Evolutionary conservation across 192 early-diverging fungal genomes (phyloP), one percentile per base, ranked within the genome.

Genomic region (Coemansia sp.): DNA sequence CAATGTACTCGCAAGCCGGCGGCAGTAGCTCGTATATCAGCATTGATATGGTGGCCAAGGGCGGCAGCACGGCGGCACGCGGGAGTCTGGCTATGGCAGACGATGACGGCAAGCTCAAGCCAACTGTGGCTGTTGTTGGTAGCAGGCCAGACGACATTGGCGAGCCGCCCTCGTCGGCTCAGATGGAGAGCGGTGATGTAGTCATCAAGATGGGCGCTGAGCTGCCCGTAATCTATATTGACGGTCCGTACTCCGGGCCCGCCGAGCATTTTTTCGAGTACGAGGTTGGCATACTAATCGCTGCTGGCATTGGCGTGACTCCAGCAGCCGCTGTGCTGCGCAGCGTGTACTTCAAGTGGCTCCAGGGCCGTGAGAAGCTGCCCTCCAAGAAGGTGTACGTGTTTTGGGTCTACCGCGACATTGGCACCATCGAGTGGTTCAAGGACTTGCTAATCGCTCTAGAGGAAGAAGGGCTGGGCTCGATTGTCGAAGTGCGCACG

Each of bases 261-360:
- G 83, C 88, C 0, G 89, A 93, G 77, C 88, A 88, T 59, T 86
- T 92, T 50, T 91, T 90, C 79, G 88, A 92, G 61, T 92, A 89
- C 72, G 85, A 89, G 56, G 79, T 85, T 23, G 83, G 87, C 13
- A 75, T 91, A 12, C 72, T 91, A 31, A 83, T 93, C 23, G 90
- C 88, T 2, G 92, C 90, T n/a, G 92, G 92, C 64, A 91, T 93
- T 38, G 92, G 92, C 26, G 88, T 93, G 20, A 93, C 92, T 1
- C 92, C 92, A 2, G 87, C 88, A 35, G 90, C 90, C 18, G 84
- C 87, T 28, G 82, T 93, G 3, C 77, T 93, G 28, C 89, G 90
- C 72, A 88, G 86, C 73, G 75, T 93, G 43, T 90, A 88, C 83
- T 90, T 87, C 73, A 83, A 85, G 66, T 83, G 83, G 72, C 85